Evolutionary conservation across 2,329 filamentous ascomycete species (phyloP).

Genomic region (Endoconidiophora laricicola): DNA sequence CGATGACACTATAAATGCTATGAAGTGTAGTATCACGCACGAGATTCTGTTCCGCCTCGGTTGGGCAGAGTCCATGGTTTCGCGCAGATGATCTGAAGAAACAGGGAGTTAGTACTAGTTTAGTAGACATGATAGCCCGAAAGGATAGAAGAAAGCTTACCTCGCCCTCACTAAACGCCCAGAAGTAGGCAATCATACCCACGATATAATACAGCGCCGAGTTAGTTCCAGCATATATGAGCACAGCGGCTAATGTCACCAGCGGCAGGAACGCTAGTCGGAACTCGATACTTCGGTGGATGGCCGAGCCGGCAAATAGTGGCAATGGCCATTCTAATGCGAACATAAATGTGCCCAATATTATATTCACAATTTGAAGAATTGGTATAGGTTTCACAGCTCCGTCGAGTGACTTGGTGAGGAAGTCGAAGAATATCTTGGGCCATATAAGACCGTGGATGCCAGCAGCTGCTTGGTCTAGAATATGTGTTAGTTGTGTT

Average conservation of each 20-base stretch:
- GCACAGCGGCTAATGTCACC: slow-evolving; percentile 51
- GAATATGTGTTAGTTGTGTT: not conserved
- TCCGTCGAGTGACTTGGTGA: slow-evolving; percentile 75
- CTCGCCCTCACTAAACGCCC: slow-evolving; percentile 95
- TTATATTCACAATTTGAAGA: slow-evolving; percentile 75
- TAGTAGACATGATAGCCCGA: not conserved
- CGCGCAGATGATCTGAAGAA: slow-evolving; percentile 43
- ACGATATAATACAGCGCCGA: slow-evolving; percentile 82
- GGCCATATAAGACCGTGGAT: slow-evolving; percentile 93
- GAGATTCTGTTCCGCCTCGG: slow-evolving; percentile 24
- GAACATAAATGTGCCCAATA: slow-evolving; percentile 62
- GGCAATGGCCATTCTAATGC: slow-evolving; percentile 83
- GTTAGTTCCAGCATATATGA: slow-evolving; percentile 88
- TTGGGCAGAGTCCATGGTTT: slow-evolving; percentile 52
- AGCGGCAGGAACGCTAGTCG: slow-evolving; percentile 71
- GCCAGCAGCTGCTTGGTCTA: slow-evolving; percentile 74
- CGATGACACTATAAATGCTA: slow-evolving; percentile 1
- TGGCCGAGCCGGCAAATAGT: slow-evolving; percentile 54
- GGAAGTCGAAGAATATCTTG: slow-evolving; percentile 96
- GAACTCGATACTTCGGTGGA: slow-evolving; percentile 79
- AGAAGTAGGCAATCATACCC: slow-evolving; percentile 78
- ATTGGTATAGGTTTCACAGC: slow-evolving; percentile 78
- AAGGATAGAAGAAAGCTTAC: slow-evolving; percentile 34
- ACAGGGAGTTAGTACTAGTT: not conserved
- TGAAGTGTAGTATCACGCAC: not conserved